Percentiles rank a stretch among this genome's conserved stretches.
These are phyloP conservation scores for Ilyonectria destructans DNA, from an alignment of 2,329 filamentous ascomycete species.

Conservation along the genomic window DNA sequence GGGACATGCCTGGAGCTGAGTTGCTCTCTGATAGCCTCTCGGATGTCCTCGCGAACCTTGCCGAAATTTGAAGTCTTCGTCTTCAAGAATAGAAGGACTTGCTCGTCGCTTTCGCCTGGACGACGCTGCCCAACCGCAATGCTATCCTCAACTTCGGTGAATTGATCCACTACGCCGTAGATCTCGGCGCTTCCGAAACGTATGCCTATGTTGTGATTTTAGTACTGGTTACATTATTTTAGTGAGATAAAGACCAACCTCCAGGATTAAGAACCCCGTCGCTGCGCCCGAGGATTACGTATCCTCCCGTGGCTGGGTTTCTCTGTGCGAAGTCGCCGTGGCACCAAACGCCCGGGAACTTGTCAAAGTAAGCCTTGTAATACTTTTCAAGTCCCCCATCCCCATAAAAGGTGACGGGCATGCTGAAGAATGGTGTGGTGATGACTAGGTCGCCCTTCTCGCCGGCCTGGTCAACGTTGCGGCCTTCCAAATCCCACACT, in stretches of 20 bases:
- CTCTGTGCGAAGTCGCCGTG: neutral
- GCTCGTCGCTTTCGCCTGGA: neutral
- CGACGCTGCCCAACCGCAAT: neutral
- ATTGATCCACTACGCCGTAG: neutral
- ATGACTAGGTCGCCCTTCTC: neutral
- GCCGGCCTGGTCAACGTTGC: neutral
- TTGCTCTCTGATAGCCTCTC: neutral
- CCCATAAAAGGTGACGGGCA: neutral
- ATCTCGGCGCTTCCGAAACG: neutral
- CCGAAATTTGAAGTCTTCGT: neutral
- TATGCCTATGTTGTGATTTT: neutral
- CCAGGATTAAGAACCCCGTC: neutral
- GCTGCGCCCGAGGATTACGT: neutral
- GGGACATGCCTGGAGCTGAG: constrained; percentile 7
- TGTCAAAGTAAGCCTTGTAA: neutral
- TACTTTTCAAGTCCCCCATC: neutral
- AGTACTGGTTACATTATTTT: neutral
- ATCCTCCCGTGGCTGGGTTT: neutral
- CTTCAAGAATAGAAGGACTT: neutral
- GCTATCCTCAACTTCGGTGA: neutral
- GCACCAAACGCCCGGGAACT: neutral
- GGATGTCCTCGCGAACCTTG: neutral
- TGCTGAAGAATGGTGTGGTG: neutral
- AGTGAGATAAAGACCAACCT: neutral
- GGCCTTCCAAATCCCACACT: constrained; percentile 4